These are phyloP conservation scores for Penicillium sp. DNA, from an alignment of 2,329 filamentous ascomycete genomes.

Conservation along the genomic window DNA sequence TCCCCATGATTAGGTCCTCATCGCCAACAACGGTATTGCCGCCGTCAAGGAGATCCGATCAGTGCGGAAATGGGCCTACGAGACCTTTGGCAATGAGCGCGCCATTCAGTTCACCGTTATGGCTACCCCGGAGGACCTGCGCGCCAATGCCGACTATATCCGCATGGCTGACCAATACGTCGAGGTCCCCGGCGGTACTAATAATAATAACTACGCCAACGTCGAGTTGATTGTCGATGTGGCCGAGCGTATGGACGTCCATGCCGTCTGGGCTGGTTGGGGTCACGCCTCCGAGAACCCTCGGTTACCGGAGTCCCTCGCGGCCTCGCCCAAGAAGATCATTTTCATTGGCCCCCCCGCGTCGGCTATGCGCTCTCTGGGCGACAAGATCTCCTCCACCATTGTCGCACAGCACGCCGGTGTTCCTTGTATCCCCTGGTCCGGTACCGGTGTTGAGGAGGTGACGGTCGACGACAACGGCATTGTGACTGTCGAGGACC, in stretches of 20 bases:
- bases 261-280: constrained; percentile 99
- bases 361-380: constrained; percentile 97
- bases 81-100: constrained; percentile 96
- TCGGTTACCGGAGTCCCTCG: constrained; percentile 91
- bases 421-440: constrained; percentile 99
- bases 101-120: constrained; percentile 99
- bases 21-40: constrained; percentile 99
- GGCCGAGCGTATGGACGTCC: constrained; percentile 96
- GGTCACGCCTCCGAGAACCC: constrained; percentile 99
- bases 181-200: constrained; percentile 96
- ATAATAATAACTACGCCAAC: constrained; percentile 99
- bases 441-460: constrained; percentile 83
- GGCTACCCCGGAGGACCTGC: constrained; percentile 97
- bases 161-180: constrained; percentile 99
- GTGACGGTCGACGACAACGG: constrained; percentile 77
- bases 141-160: constrained; percentile 98
- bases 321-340: constrained; percentile 96
- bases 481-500: constrained; percentile 88
- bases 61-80: constrained; percentile 99
- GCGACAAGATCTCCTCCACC: constrained; percentile 99
- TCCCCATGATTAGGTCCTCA: constrained; percentile 70
- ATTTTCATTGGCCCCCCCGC: constrained; percentile 98
- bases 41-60: constrained; percentile 99
- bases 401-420: constrained; percentile 97
- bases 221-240: constrained; percentile 99